Percentiles rank a stretch among this genome's conserved stretches.
Evolutionary conservation across 108 stramenopile species (phyloP).

Genomic region (Chaetoceros muelleri): DNA sequence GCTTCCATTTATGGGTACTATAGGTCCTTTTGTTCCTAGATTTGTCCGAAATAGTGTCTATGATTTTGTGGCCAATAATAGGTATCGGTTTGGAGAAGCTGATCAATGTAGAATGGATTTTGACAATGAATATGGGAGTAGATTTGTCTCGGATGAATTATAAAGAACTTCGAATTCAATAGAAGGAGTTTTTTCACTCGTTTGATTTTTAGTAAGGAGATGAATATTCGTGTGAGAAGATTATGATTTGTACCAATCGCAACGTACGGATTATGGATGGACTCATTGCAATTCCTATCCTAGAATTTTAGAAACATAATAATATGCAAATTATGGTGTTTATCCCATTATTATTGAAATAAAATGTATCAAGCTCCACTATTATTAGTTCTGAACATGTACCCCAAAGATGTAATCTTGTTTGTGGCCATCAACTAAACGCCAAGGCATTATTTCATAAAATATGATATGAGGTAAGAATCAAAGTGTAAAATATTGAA

Average conservation of each 20-base stretch:
- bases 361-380: neutral
- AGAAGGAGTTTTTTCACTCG: too few species aligned
- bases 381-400: neutral
- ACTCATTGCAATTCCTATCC: too few species aligned
- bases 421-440: neutral
- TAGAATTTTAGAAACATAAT: too few species aligned
- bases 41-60: constrained; percentile 62
- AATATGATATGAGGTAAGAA: neutral
- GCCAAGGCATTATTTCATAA: too few species aligned
- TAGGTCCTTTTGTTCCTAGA: constrained; percentile 29
- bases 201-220: too few species aligned
- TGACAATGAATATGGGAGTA: constrained; percentile 18
- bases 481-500: neutral
- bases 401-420: neutral
- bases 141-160: constrained; percentile 32
- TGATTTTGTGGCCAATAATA: constrained; percentile 68
- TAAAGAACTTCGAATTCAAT: too few species aligned
- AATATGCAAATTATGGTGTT: too few species aligned
- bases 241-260: too few species aligned
- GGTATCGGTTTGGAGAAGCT: constrained; percentile 47
- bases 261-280: too few species aligned
- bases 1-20: constrained; percentile 25
- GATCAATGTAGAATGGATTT: constrained; percentile 51
- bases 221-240: too few species aligned
- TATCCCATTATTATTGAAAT: too few species aligned